phyloP scores from a whole-genome alignment of 2,329 filamentous ascomycete species.

The Colletotrichum scovillei region DNA sequence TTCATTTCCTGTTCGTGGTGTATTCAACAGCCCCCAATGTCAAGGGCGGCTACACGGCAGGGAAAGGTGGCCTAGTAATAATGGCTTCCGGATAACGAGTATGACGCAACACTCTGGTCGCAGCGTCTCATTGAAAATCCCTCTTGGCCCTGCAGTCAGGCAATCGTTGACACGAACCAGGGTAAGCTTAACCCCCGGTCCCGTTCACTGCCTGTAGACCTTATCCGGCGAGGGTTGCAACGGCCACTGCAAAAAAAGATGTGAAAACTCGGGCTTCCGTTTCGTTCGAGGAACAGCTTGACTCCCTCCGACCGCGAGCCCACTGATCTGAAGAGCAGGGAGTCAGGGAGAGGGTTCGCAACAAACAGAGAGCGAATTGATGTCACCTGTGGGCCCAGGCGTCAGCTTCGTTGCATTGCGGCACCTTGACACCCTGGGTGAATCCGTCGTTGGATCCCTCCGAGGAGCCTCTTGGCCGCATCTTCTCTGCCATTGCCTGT shows the following conservation, averaged over 20 bases:
- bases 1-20: background rate
- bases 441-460: slow-evolving; percentile 14
- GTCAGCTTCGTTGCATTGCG: background rate
- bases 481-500: background rate
- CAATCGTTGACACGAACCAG: slow-evolving; percentile 17
- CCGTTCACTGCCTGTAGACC: background rate
- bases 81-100: slow-evolving; percentile 6
- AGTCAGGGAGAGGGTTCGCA: background rate
- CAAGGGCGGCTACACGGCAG: slow-evolving; percentile 3
- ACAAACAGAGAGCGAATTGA: background rate
- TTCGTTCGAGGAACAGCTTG: slow-evolving; percentile 20
- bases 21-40: background rate
- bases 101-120: slow-evolving; percentile 29
- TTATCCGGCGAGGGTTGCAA: slow-evolving; percentile 19
- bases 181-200: slow-evolving; percentile 23
- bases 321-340: background rate
- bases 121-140: slow-evolving; percentile 24
- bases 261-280: slow-evolving; percentile 7
- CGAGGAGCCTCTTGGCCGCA: slow-evolving; percentile 2
- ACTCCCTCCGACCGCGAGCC: background rate
- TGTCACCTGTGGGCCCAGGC: slow-evolving; percentile 7
- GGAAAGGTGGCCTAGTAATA: slow-evolving; percentile 1
- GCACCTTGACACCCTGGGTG: slow-evolving; percentile 2
- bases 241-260: slow-evolving; percentile 18
- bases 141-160: slow-evolving; percentile 24